These are phyloP conservation scores for Globisporangium rhizosaccharum DNA, from an alignment of 352 stramenopile genomes.

Conservation along the genomic window DNA sequence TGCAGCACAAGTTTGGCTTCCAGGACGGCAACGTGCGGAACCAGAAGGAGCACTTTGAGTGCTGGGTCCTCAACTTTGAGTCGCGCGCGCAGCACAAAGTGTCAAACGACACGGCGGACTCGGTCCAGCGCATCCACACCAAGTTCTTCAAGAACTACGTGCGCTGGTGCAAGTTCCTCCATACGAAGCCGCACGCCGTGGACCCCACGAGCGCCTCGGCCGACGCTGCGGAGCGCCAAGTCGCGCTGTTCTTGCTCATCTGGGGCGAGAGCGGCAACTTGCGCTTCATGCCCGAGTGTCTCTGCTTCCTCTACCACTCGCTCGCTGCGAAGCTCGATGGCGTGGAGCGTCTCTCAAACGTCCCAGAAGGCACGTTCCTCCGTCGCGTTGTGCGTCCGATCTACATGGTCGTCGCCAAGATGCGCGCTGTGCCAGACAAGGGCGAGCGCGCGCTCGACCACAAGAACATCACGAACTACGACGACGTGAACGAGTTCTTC, in stretches of 20 bases:
- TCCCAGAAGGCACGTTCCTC: constrained; percentile 68
- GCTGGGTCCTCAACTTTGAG: constrained; percentile 82
- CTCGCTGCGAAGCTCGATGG: constrained; percentile 67
- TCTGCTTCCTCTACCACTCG: constrained; percentile 86
- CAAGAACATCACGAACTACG: constrained; percentile 88
- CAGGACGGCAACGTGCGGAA: constrained; percentile 81
- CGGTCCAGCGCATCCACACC: constrained; percentile 80
- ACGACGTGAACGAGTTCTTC: constrained; percentile 90
- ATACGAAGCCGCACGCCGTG: constrained; percentile 80
- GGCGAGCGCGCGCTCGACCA: constrained; percentile 45
- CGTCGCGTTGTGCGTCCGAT: constrained; percentile 65
- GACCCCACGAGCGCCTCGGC: constrained; percentile 18
- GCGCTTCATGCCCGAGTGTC: constrained; percentile 86
- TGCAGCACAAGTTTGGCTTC: constrained; percentile 85
- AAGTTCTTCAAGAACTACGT: constrained; percentile 93
- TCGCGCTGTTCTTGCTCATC: constrained; percentile 82
- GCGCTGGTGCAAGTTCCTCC: constrained; percentile 94
- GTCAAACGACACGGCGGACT: constrained; percentile 43
- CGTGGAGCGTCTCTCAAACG: constrained; percentile 50
- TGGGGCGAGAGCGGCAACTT: constrained; percentile 84
- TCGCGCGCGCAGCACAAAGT: constrained; percentile 33
- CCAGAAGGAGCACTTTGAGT: constrained; percentile 83
- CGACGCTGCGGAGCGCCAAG: constrained; percentile 41
- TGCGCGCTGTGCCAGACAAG: constrained; percentile 33
- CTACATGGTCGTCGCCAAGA: constrained; percentile 76